Percentiles rank a stretch among this genome's conserved stretches.
These are phyloP conservation scores for Brassica hybrid DNA, from an alignment of 441 rosid species.

Conservation along the genomic window DNA sequence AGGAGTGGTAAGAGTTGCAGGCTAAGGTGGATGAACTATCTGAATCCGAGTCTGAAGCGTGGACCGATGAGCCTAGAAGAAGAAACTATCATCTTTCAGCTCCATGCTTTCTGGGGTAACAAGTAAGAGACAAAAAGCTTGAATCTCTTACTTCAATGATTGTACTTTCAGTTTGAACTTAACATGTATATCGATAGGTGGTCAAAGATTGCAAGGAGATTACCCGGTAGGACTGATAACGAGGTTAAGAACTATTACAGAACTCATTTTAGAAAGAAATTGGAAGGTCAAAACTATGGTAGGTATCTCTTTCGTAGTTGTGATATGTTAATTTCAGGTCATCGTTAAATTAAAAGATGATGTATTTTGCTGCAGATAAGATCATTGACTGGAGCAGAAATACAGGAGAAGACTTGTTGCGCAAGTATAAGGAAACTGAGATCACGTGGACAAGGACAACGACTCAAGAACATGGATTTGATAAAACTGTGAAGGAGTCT, in stretches of 20 bases:
- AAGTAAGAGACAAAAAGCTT: constrained; percentile 48
- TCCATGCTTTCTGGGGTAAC: constrained; percentile 75
- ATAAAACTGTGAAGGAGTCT: constrained; percentile 30
- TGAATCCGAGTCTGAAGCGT: constrained; percentile 64
- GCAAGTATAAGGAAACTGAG: constrained; percentile 39
- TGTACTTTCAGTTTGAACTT: constrained; percentile 11
- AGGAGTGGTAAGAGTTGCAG: constrained; percentile 87
- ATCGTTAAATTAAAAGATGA: not conserved
- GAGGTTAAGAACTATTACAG: constrained; percentile 87
- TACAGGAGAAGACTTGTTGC: constrained; percentile 36
- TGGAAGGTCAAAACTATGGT: constrained; percentile 53
- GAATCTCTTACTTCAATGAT: constrained; percentile 11
- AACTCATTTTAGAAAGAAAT: constrained; percentile 61
- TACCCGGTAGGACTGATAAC: constrained; percentile 86
- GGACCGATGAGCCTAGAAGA: constrained; percentile 65
- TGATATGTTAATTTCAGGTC: not conserved
- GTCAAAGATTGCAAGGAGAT: constrained; percentile 71
- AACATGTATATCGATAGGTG: constrained; percentile 48
- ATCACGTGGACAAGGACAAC: constrained; percentile 15
- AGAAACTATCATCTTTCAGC: constrained; percentile 56
- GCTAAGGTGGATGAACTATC: constrained; percentile 77
- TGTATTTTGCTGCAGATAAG: constrained; percentile 18
- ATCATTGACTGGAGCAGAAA: constrained; percentile 23
- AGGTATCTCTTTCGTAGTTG: not conserved
- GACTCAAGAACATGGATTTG: constrained; percentile 36